Base-by-base conservation (phyloP, 352 stramenopile genomes). In the Pythium dissimile region DNA sequence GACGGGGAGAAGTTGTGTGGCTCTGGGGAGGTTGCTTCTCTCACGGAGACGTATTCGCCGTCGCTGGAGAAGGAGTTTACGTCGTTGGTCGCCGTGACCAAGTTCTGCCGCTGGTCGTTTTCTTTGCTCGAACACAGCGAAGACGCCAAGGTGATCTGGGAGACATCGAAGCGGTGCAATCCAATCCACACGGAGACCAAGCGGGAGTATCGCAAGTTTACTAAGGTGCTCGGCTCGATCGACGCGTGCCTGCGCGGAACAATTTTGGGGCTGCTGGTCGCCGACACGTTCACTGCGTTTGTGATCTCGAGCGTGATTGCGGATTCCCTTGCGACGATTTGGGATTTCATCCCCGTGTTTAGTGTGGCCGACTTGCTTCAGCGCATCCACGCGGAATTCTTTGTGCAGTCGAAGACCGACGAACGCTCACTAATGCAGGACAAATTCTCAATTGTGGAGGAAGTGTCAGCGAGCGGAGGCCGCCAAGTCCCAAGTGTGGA, bases 21-120 rank as follows among this genome's bases (percentile, higher is more conserved):
- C 2, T 51, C 58, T 9, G 31, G 24, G 5, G 42, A 51, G 7
- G 92, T 87, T 50, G 77, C 91, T 46, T 74, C 80, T 20, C 56
- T 92, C 15, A 62, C 32, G 1, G 77, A 92, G 30, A 44, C 38
- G 1, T 95, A 80, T 10, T 80, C 85, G 20, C 60, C 75, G 18
- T 73, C 82, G 27, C 57, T 94, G 15, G 84, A 95, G 49, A 95
- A 95, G 48, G 85, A 95, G 54, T 74, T 94, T 10, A 68, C 80
- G 35, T 95, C 85, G 7, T 57, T 95, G 20, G 67, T 69, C 32
- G 77, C 78, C 11, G 72, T 92, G 30, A 89, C 84, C 0, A 95
- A 91, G 62, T 95, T 95, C 54, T 92, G 80, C 35, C 76, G 85
- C 39, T 95, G 86, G 86, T 94, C 86, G 45, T 95, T 93, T 55